Evolutionary conservation across 768 basidiomycete species (phyloP), one percentile per base, ranked within the genome.

Genomic region (Tulasnella calospora): DNA sequence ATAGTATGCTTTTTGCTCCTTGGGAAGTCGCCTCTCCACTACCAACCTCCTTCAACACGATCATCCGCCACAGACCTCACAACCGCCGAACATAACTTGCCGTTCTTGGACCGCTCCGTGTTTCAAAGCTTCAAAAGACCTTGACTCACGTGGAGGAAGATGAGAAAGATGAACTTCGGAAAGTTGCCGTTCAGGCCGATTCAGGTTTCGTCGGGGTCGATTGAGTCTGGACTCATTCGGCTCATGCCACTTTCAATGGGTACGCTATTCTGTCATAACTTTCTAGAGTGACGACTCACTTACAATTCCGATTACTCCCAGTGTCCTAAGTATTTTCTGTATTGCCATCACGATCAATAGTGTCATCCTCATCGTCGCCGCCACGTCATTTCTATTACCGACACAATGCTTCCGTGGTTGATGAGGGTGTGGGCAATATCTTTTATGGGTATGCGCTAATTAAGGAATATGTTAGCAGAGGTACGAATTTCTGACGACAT

Each of bases 341-440:
- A 67, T 76, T 38, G 74, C 74, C 55, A 57, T 76, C 17, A 76
- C 74, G 9, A 76, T 76, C 74, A 76, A 76, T 38, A 79, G 77
- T 36, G 78, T 80, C 5, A 86, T 86, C 79, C 80, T 86, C 30
- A 86, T 85, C 80, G n/a, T 86, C 33, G 85, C 85, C 0, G 84
- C 83, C 1, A 85, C 87, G 27, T 85, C 85, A 1, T 86, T n/a
- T 86, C 80, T 87, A 83, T 80, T 86, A 86, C 79, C 57, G 57
- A 30, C 57, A 30, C 23, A 61, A 61, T 27, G 81, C 19, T 23
- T 10, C 10, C n/a, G n/a, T n/a, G 33, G 47, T 44, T 27, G 44
- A 33, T 0, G 41, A 51, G 12, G 74, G 74, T 3, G 74, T 76
- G 3, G 74, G 74, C 5, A 55, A 76, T 57, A 51, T 76, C 12